Percentiles rank a stretch among this genome's conserved stretches.
phyloP scores from a whole-genome alignment of 306 rosid species.

The Adenanthera pavonina region DNA sequence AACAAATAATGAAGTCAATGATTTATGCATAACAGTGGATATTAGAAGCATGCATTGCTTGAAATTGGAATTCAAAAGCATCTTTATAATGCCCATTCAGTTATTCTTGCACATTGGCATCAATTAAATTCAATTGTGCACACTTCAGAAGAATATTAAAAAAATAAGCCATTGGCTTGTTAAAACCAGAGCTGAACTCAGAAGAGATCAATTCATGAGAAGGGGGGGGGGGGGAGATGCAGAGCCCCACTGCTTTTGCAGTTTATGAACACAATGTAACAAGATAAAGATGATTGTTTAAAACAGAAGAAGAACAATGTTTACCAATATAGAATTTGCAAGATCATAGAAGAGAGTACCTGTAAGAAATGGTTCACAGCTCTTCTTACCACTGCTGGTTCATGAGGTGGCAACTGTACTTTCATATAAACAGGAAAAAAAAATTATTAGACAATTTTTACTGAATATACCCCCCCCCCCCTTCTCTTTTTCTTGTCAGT shows the following conservation, averaged over 20 bases:
- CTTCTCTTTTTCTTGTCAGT: not conserved
- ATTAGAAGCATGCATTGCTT: conserved; percentile 15
- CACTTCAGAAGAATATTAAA: conserved; percentile 3
- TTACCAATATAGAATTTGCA: conserved; percentile 18
- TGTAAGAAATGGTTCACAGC: conserved; percentile 98
- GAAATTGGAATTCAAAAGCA: conserved; percentile 15
- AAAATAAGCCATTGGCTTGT: not conserved
- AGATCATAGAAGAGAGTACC: conserved; percentile 50
- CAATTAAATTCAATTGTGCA: not conserved
- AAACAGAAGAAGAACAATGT: conserved; percentile 7
- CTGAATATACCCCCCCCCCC: not conserved
- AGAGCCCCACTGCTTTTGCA: conserved; percentile 16
- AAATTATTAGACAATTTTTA: conserved; percentile 2
- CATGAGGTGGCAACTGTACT: conserved; percentile 86
- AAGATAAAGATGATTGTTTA: conserved; percentile 15
- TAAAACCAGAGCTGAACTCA: not conserved
- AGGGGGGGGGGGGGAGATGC: not conserved
- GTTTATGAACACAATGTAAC: conserved; percentile 3
- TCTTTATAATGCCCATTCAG: conserved; percentile 15
- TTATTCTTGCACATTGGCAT: conserved; percentile 6
- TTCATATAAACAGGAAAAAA: not conserved
- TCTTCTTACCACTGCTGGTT: conserved; percentile 75
- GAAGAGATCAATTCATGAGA: conserved; percentile 1
- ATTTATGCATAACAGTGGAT: not conserved
- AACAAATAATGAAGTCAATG: not conserved